Evolutionary conservation across 1,139 yeast genomes (phyloP), one percentile per base, ranked within the genome.

Genomic region (Candida tropicalis): DNA sequence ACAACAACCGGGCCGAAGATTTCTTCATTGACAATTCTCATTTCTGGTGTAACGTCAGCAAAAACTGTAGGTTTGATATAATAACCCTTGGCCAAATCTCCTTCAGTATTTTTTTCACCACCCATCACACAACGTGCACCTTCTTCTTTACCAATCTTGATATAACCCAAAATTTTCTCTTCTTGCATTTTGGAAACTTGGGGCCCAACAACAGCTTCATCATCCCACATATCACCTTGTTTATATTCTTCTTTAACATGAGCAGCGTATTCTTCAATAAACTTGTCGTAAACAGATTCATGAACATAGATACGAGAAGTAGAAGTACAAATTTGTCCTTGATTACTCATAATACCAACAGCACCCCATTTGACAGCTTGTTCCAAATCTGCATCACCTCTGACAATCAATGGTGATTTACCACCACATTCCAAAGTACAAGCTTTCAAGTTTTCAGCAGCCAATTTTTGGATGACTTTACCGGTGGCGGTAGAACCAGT

Each of bases 371-470:
- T 86, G 27, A 85, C 90, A 37, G 95, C 91, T 59, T 82, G 82
- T 0, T 82, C 86, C 38, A 89, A 64, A 59, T 90, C 91, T 18
- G 89, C 87, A 61, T 79, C 97, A 39, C 67, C 84, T 69, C 84
- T 84, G 45, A 77, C 81, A 60, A 79, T 77, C 63, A 80, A 78
- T 54, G 90, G 90, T 15, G 93, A 83, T 61, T 90, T 90, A 48
- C 97, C 97, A 51, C 98, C 98, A 58, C 95, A 84, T 68, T 90
- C 98, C 56, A 91, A 68, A n/a, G 95, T 81, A 27, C 86, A 83
- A 8, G 89, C 88, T 65, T 87, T 88, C 61, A 73, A 60, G 55
- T 71, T 72, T 23, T 64, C 60, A 16, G 89, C 75, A 20, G 95
- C 95, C 42, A 78, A 70, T 44, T 66, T 63, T 54, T 82, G 87